These are phyloP conservation scores for cucumber (Cucumis sativus) DNA, from an alignment of 306 rosid genomes.

Conservation along the genomic window Cucumber_9930_V3 NC_026657.2:583501-584000, in stretches of 20 bases:
- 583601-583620: conserved; percentile 97
- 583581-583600: conserved; percentile 95
- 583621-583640: conserved; percentile 97
- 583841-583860: conserved; percentile 2
- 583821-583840: conserved; percentile 59
- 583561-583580: conserved; percentile 52
- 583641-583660: conserved; percentile 85
- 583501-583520: not conserved
- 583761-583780: conserved; percentile 88
- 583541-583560: not conserved
- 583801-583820: conserved; percentile 89
- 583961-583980: conserved; percentile 52
- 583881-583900: not conserved
- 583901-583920: conserved; percentile 60
- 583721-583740: conserved; percentile 81
- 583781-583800: conserved; percentile 94
- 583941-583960: conserved; percentile 86
- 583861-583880: not conserved
- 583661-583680: conserved; percentile 98
- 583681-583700: conserved; percentile 91
- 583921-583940: conserved; percentile 83
- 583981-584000: conserved; percentile 86
- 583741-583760: conserved; percentile 82
- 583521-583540: not conserved
- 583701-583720: conserved; percentile 85